Evolutionary conservation across 495 filamentous ascomycete species (phyloP).

Genomic region (Recurvomyces mirabilis): DNA sequence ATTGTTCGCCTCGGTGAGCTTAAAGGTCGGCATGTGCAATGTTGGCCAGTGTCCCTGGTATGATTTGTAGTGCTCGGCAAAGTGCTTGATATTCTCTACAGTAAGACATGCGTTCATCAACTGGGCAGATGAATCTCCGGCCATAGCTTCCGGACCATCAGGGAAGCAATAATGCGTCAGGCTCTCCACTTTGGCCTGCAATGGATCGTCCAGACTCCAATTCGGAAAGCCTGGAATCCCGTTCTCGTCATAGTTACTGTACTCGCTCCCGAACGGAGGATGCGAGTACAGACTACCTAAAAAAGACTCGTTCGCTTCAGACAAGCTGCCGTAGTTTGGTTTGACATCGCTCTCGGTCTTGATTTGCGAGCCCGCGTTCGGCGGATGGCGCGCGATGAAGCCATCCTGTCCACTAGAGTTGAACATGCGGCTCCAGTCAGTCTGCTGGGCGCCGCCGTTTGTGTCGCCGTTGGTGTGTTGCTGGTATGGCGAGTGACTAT

Average conservation of each 20-base stretch:
- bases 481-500: constrained; percentile 9
- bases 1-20: constrained; percentile 46
- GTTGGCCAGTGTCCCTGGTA: constrained; percentile 60
- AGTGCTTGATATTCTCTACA: constrained; percentile 48
- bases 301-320: constrained; percentile 20
- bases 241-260: constrained; percentile 15
- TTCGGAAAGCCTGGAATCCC: constrained; percentile 24
- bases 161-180: constrained; percentile 43
- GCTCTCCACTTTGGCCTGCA: constrained; percentile 28
- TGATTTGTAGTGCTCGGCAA: constrained; percentile 49
- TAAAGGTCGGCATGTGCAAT: constrained; percentile 56
- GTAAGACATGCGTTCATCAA: constrained; percentile 42
- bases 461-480: constrained; percentile 13
- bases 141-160: constrained; percentile 29
- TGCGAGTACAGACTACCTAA: constrained; percentile 25
- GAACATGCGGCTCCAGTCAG: constrained; percentile 21
- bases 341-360: constrained; percentile 19
- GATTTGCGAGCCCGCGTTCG: constrained; percentile 22
- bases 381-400: constrained; percentile 20
- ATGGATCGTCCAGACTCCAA: constrained; percentile 29
- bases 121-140: constrained; percentile 25
- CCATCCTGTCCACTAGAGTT: constrained; percentile 20
- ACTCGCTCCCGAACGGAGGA: constrained; percentile 19
- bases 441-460: constrained; percentile 6
- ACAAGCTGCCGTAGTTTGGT: constrained; percentile 9